Base-by-base conservation (phyloP, 2,329 filamentous ascomycete species). In the Hortaea werneckii region DNA sequence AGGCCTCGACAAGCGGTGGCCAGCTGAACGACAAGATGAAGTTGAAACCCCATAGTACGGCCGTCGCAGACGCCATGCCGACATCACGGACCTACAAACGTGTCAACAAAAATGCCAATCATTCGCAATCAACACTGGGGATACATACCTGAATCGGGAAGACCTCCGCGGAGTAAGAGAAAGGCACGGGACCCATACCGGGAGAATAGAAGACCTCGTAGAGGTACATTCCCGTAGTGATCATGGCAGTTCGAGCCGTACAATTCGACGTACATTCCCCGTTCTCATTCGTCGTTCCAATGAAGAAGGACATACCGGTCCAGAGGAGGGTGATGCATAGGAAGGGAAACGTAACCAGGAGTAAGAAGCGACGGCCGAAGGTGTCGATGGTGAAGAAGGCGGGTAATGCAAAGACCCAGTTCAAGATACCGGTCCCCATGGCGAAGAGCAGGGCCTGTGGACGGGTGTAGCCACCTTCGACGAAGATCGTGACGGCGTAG, bases 1-100 rank as follows among this genome's bases (percentile, higher is more conserved):
- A 77, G 0, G 71, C 67, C 0, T 60, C 59, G 3, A 67, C 60
- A 5, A 78, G 56, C 0, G 68, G 67, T 1, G 75, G 75, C 73
- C 74, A 78, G 1, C 50, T 58, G 11, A 59, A 48, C 30, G 55
- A 55, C 37, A 62, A 53, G 44, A 61, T 53, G 51, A 61, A 61
- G 44, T 60, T 67, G 4, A 69, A 65, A 1, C 72, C 71, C 69
- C 69, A 77, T 53, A 71, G 76, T 50, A 82, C 68, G 50, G 79
- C 82, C 0, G 79, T 83, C 1, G 81, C 78, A 6, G 84, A 76
- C 0, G 69, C 51, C 52, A 59, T 52, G 12, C 70, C 45, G 34
- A 47, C 41, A 20, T 63, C 60, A 12, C 62, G 50, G 10, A 69
- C 59, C 30, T 34, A 7, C n/a, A 7, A 34, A 34, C 30, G n/a